Base-by-base conservation (phyloP, 2,329 filamentous ascomycete genomes). In the Thermothelomyces thermophilus region DNA sequence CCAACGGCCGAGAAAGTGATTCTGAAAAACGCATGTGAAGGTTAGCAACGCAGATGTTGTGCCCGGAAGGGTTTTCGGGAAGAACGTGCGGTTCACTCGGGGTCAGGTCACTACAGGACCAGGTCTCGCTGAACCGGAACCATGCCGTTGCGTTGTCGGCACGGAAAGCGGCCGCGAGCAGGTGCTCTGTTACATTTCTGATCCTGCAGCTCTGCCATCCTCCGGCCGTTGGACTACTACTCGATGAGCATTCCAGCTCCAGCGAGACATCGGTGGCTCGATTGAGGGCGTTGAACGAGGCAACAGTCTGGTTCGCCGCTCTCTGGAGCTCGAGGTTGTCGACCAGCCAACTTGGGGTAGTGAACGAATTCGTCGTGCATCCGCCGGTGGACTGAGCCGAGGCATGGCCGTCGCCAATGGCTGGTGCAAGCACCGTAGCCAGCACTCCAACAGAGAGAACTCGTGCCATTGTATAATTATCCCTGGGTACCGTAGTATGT, bases 311-410 rank as follows among this genome's bases (percentile, higher is more conserved):
- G 22, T 45, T 49, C 6, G 31, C 45, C 11, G 36, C 48, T 53
- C 14, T 35, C 22, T 42, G 30, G 1, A 48, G 34, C 46, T 35
- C 20, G n/a, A 61, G 52, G 20, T 59, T 41, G 5, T 55, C 24
- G 28, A 61, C 45, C 2, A 61, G 46, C 59, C 61, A 62, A 49
- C 60, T 61, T 2, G 61, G 58, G 10, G 56, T 42, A 1, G 53
- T 46, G 20, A 63, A 63, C 0, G 61, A 61, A 13, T 51, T 58
- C 16, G 55, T 48, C 5, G 58, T 60, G 49, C 61, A 63, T 11
- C 47, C 51, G 11, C 48, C 36, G 1, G 45, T 24, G 3, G 41
- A 17, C 22, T 54, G 52, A 5, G 33, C 48, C 20, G 11, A n/a
- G 14, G 17, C 42, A 14, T 48, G 28, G 31, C 19, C 22, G 24